Evolutionary conservation across 139 green algal genomes (phyloP), one percentile per base, ranked within the genome.

Genomic region (Chlorella sp.): DNA sequence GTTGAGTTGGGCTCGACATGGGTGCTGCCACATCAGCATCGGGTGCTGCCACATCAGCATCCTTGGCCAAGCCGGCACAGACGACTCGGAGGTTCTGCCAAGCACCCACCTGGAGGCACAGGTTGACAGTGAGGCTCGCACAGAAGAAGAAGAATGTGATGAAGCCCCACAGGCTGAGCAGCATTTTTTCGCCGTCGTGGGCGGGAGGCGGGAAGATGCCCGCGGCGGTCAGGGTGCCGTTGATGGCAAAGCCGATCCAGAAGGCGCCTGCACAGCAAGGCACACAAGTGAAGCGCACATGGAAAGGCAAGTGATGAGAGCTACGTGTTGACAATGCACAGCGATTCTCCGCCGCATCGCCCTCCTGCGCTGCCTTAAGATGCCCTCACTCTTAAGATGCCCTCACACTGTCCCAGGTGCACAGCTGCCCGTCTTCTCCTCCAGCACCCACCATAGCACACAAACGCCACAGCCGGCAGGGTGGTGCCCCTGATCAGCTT

Each of bases 381-480:
- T n/a, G n/a, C n/a, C n/a, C n/a, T n/a, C n/a, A n/a, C n/a, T n/a
- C n/a, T n/a, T n/a, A n/a, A n/a, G n/a, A n/a, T n/a, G n/a, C n/a
- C 37, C 37, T 30, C 77, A 57, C 22, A 57, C 3, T 28, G 30
- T 18, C 14, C 15, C 77, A 61, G 3, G 36, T 9, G 64, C 21
- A 2, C 15, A 9, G 11, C 64, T 16, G 22, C 22, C 64, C 18
- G 9, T 26, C 11, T 28, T 2, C 30, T 22, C 48, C 75, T 19
- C n/a, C n/a, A 37, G 66, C 40, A 37, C n/a, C 36, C 78, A 75
- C 94, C 94, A 85, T 96, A 97, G 24, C 77, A 92, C 48, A 86
- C 90, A 85, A 96, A 96, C 39, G 92, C 95, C 1, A 93, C 94
- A 18, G 94, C 94, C 36, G 86, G 94, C 93, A 97, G 96, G 1